Evolutionary conservation across 306 rosid genomes (phyloP).

Genomic region (Vachellia pachyceras): DNA sequence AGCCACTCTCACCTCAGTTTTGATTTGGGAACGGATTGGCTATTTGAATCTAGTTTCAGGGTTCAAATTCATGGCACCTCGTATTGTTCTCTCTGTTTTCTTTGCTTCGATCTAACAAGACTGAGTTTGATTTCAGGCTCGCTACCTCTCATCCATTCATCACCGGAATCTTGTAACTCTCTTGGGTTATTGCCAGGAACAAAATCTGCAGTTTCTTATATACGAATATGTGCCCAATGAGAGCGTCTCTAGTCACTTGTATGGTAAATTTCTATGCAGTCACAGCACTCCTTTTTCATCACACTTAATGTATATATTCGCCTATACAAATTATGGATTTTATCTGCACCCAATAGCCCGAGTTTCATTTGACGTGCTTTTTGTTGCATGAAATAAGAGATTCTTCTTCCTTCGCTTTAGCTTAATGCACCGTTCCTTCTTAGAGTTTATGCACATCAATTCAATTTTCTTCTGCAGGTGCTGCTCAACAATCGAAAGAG

Average conservation of each 20-base stretch:
- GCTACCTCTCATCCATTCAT: constrained; percentile 78
- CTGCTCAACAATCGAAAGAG: constrained; percentile 54
- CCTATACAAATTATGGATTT: constrained; percentile 4
- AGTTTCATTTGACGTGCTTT: background rate
- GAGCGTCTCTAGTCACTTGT: constrained; percentile 92
- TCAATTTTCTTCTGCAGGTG: constrained; percentile 45
- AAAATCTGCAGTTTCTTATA: constrained; percentile 79
- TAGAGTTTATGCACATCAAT: constrained; percentile 28
- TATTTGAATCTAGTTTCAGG: constrained; percentile 5
- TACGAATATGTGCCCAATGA: constrained; percentile 88
- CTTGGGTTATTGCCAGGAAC: constrained; percentile 94
- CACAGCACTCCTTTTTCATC: constrained; percentile 8
- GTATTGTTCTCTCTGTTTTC: constrained; percentile 28
- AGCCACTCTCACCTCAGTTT: constrained; percentile 5
- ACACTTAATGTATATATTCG: background rate
- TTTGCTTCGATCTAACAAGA: constrained; percentile 46
- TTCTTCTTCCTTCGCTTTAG: background rate
- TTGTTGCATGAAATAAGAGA: constrained; percentile 8
- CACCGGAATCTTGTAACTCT: constrained; percentile 86
- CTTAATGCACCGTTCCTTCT: no score
- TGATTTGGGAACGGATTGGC: no score
- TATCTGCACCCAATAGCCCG: constrained; percentile 3
- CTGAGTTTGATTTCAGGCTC: constrained; percentile 66
- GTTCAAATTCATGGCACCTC: constrained; percentile 1
- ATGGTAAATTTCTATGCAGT: constrained; percentile 70